Evolutionary conservation across 1,284 basidiomycete genomes (phyloP).

Genomic region (Earliella scabrosa): DNA sequence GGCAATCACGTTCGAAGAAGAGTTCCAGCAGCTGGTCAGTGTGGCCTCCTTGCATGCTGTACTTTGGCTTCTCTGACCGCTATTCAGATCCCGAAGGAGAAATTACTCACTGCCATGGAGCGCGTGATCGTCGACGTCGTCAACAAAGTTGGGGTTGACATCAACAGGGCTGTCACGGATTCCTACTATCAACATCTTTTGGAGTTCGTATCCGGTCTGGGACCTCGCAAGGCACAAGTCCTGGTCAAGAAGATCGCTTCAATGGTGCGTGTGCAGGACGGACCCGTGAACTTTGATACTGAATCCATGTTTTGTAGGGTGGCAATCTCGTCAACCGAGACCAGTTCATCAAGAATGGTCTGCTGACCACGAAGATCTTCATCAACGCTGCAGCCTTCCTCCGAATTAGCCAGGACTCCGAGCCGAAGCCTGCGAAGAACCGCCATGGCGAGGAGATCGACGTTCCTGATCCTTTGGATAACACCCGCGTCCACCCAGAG

Average conservation of each 20-base stretch:
- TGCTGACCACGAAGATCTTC: slow-evolving; percentile 88
- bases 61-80: slow-evolving; percentile 17
- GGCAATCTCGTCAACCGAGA: slow-evolving; percentile 85
- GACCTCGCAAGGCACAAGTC: slow-evolving; percentile 91
- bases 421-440: slow-evolving; percentile 65
- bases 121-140: slow-evolving; percentile 88
- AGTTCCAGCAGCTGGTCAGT: slow-evolving; percentile 86
- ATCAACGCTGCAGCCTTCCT: slow-evolving; percentile 92
- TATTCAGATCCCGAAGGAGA: slow-evolving; percentile 80
- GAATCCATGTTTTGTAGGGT: slow-evolving; percentile 50
- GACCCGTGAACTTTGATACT: slow-evolving; percentile 12
- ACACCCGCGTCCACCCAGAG: slow-evolving; percentile 96
- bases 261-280: slow-evolving; percentile 51
- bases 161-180: slow-evolving; percentile 91
- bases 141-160: slow-evolving; percentile 93
- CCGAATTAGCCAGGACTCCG: slow-evolving; percentile 71
- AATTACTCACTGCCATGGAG: slow-evolving; percentile 83
- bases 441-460: slow-evolving; percentile 71
- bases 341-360: slow-evolving; percentile 80
- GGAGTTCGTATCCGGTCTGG: slow-evolving; percentile 92
- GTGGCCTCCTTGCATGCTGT: background rate
- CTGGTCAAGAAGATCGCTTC: slow-evolving; percentile 83
- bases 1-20: slow-evolving; percentile 81
- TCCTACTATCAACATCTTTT: slow-evolving; percentile 88
- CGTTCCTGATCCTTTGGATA: slow-evolving; percentile 89